Evolutionary conservation across 768 basidiomycete genomes (phyloP), one percentile per base, ranked within the genome.

Genomic region (Pilatotrama ljubarskyi): DNA sequence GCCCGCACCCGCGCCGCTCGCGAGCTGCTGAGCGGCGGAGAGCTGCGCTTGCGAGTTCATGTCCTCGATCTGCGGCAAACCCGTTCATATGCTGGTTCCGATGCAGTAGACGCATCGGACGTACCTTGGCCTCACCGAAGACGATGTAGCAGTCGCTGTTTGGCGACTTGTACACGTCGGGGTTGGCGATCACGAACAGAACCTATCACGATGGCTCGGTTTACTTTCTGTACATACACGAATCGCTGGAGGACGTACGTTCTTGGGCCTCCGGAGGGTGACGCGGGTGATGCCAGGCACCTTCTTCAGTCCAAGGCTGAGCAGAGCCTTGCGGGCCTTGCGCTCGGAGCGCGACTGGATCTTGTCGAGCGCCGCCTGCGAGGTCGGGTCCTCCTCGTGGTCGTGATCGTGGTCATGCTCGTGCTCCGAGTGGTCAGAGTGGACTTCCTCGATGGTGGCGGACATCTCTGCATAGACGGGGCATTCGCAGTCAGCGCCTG

Each of bases 141-240:
- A 99, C 95, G 73, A 99, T 93, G 82, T 99, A 98, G 77, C 91
- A 93, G 77, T 99, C 97, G 72, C 93, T 94, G 78, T 93, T 95
- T 42, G 90, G 87, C 50, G 92, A 94, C 82, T 98, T 98, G 87
- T 91, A 99, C 54, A 99, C 97, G 65, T 99, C 97, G 37, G 97
- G 97, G 51, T 88, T 80, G 54, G 92, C 86, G 68, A 99, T 83
- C 61, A 98, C 95, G 72, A 98, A 91, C 63, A 98, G 85, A 63
- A 96, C 79, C 90, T 93, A 68, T 17, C 8, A 20, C 11, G 10
- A 17, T 22, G 18, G 24, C 25, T 18, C 35, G 42, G 20, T 48
- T 15, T 48, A 24, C 32, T 14, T 20, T 10, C 20, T 14, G 37
- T 22, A 11, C 46, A 11, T 43, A 6, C 17, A n/a, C 38, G 1